A percentile compares a stretch with the other conserved stretches of the same genome.
phyloP scores from a whole-genome alignment of 169 alveolate species.

The Plasmodium malariae region DNA sequence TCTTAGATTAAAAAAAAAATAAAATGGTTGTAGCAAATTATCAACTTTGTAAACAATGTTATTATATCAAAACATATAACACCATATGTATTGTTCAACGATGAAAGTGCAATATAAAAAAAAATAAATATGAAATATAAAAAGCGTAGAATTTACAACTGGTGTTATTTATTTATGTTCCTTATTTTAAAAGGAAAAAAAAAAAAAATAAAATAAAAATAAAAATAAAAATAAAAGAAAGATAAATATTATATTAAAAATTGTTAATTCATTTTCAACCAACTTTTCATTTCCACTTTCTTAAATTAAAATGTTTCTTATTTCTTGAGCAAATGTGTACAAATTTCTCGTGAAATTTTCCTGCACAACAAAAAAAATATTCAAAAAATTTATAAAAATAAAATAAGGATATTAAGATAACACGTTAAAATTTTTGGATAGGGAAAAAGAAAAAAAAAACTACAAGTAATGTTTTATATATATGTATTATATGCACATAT shows the following conservation, averaged over 20 bases:
- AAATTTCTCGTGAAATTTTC: conserved; percentile 87
- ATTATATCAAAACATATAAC: neutral
- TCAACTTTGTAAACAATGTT: neutral
- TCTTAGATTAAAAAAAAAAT: neutral
- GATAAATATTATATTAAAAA: conserved; percentile 14
- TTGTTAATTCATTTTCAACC: conserved; percentile 2
- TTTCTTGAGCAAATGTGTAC: conserved; percentile 87
- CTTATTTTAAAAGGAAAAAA: conserved; percentile 8
- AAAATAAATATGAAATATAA: neutral
- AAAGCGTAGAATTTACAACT: conserved; percentile 32
- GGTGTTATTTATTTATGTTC: conserved; percentile 3
- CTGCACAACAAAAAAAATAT: conserved; percentile 23
- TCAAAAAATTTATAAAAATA: neutral
- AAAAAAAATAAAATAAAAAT: conserved; percentile 1
- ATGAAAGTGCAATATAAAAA: neutral
- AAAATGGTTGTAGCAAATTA: neutral
- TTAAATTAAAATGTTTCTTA: conserved; percentile 82
- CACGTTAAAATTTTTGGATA: neutral
- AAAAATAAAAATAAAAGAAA: neutral
- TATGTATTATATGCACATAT: no score
- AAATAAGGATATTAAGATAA: neutral
- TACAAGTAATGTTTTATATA: no score
- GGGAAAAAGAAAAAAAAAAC: neutral
- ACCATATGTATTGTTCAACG: no score
- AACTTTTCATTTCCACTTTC: neutral